Conservation (phyloP, 1,139 yeast genomes). For the Meyerozyma sp. region DNA sequence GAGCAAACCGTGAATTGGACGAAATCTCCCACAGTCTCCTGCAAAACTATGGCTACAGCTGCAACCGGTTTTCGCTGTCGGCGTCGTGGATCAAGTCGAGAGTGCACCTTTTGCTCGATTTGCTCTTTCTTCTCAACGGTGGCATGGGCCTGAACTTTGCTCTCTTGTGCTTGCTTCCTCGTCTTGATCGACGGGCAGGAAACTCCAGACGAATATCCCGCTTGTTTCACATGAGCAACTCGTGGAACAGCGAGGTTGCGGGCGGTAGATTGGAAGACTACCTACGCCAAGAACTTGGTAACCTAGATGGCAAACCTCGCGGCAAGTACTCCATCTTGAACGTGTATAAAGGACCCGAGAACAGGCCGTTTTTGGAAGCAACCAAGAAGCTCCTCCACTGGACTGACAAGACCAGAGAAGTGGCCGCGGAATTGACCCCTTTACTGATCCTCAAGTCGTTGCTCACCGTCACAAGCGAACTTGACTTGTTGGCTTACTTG, state of each 20-base stretch:
- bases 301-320: background rate
- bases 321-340: background rate
- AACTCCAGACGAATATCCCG: slow-evolving; percentile 20
- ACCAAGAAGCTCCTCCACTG: background rate
- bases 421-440: background rate
- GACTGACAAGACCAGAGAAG: background rate
- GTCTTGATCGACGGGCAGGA: slow-evolving; percentile 24
- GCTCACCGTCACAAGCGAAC: background rate
- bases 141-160: slow-evolving; percentile 31
- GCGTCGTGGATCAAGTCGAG: slow-evolving; percentile 52
- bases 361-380: background rate
- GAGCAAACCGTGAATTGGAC: slow-evolving; percentile 52
- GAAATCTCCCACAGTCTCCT: slow-evolving; percentile 33
- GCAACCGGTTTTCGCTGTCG: slow-evolving; percentile 39
- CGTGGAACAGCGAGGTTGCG: slow-evolving; percentile 2
- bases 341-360: background rate
- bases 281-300: background rate
- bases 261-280: slow-evolving; percentile 7
- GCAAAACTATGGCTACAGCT: slow-evolving; percentile 35
- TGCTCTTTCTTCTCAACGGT: slow-evolving; percentile 36
- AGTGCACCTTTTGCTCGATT: slow-evolving; percentile 45
- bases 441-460: background rate
- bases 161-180: slow-evolving; percentile 21
- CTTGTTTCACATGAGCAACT: slow-evolving; percentile 17
- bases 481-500: background rate